Conservation (phyloP, 352 stramenopile species). For the Plasmopara halstedii region DNA sequence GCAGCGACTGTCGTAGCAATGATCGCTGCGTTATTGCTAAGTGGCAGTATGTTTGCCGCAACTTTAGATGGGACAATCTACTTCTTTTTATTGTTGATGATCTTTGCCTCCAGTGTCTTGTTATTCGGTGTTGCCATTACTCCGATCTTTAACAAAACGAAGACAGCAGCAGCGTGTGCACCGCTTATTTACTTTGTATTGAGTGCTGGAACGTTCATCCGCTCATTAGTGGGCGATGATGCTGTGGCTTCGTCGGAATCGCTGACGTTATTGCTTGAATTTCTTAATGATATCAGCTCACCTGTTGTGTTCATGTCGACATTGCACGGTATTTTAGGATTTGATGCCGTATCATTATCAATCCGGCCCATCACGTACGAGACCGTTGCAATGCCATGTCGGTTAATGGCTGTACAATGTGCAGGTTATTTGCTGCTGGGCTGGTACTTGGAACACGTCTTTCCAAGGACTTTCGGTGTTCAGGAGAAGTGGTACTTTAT, state of each 20-base stretch:
- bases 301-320: slow-evolving; percentile 66
- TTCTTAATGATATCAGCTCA: slow-evolving; percentile 52
- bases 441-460: slow-evolving; percentile 92
- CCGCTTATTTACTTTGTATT: slow-evolving; percentile 62
- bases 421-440: slow-evolving; percentile 85
- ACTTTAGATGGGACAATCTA: slow-evolving; percentile 27
- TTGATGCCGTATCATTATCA: slow-evolving; percentile 33
- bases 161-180: slow-evolving; percentile 55
- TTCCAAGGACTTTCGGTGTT: slow-evolving; percentile 88
- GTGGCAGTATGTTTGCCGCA: slow-evolving; percentile 51
- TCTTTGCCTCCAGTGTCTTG: slow-evolving; percentile 56
- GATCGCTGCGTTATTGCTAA: slow-evolving; percentile 51
- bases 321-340: slow-evolving; percentile 38
- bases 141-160: slow-evolving; percentile 62
- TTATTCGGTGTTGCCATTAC: slow-evolving; percentile 66
- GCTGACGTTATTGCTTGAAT: slow-evolving; percentile 19
- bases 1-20: slow-evolving; percentile 40
- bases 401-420: slow-evolving; percentile 76
- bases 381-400: slow-evolving; percentile 34
- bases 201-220: slow-evolving; percentile 43
- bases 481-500: slow-evolving; percentile 92
- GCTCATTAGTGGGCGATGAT: slow-evolving; percentile 44
- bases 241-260: slow-evolving; percentile 28
- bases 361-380: slow-evolving; percentile 40
- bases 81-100: slow-evolving; percentile 56